A percentile compares a stretch with the other conserved stretches of the same genome.
Evolutionary conservation across 257 asterid species (phyloP).

Genomic region (Scutellaria barbata): DNA sequence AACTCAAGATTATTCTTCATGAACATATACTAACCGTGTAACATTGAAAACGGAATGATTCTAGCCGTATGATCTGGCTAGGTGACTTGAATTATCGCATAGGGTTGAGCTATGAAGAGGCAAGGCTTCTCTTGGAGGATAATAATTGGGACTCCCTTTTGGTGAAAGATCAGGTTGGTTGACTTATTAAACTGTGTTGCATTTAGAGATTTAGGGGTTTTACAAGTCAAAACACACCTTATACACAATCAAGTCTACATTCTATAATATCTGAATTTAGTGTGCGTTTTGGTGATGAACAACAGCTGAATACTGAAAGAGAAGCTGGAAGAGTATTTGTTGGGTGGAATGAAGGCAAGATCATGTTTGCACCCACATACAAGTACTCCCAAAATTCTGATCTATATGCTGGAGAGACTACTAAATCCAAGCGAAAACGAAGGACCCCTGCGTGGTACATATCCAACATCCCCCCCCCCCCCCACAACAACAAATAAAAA

Average conservation of each 20-base stretch:
- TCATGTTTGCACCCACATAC: slow-evolving; percentile 87
- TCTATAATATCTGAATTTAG: slow-evolving; percentile 10
- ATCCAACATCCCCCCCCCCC: background rate
- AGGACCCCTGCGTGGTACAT: slow-evolving; percentile 94
- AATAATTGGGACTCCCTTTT: slow-evolving; percentile 88
- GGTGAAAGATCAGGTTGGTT: slow-evolving; percentile 83
- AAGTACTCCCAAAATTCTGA: slow-evolving; percentile 84
- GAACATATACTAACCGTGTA: background rate
- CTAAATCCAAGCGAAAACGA: slow-evolving; percentile 79
- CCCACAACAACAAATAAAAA: background rate
- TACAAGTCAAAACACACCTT: slow-evolving; percentile 39
- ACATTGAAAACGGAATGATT: slow-evolving; percentile 20
- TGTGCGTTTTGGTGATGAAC: background rate
- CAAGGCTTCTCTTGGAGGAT: slow-evolving; percentile 66
- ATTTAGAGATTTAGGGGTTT: background rate
- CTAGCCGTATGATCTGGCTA: slow-evolving; percentile 88
- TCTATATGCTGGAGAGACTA: slow-evolving; percentile 76
- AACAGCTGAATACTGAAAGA: slow-evolving; percentile 75
- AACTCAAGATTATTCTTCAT: background rate
- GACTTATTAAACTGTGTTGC: slow-evolving; percentile 25
- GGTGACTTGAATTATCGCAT: slow-evolving; percentile 95
- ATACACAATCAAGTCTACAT: slow-evolving; percentile 11
- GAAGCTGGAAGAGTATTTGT: slow-evolving; percentile 80
- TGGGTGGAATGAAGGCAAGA: slow-evolving; percentile 91
- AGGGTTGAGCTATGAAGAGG: slow-evolving; percentile 79